Percentiles rank a stretch among this genome's conserved stretches.
These are phyloP conservation scores for Diospyros kaki DNA, from an alignment of 148 eudicot species.

Conservation along the genomic window DNA sequence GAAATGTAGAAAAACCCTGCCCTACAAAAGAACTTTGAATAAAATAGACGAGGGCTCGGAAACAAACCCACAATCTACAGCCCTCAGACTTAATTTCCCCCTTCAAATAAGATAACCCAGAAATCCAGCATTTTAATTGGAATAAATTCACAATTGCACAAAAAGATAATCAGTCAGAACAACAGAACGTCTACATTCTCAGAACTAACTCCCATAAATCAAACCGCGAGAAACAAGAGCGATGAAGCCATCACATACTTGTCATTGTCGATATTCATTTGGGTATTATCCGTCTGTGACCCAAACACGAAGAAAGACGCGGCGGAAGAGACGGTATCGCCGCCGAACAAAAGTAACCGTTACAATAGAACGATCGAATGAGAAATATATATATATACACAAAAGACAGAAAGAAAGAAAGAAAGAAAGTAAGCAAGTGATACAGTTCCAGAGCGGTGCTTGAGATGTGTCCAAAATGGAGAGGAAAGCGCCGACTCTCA, in stretches of 20 bases:
- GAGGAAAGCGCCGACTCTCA: constrained; percentile 21
- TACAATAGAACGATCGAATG: constrained; percentile 11
- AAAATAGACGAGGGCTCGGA: neutral
- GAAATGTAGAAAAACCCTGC: no score
- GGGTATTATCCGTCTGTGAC: constrained; percentile 12
- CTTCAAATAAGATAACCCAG: constrained; percentile 11
- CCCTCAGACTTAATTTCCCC: constrained; percentile 6
- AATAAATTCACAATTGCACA: neutral
- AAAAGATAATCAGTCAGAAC: neutral
- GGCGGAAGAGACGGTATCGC: neutral
- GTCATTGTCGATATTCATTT: constrained; percentile 29
- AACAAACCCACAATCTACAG: neutral
- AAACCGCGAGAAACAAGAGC: constrained; percentile 23
- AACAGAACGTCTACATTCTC: neutral
- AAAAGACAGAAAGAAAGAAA: no score
- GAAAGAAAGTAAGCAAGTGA: no score
- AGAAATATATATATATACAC: no score
- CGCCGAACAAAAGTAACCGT: neutral
- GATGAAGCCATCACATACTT: constrained; percentile 18
- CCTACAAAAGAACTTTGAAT: neutral
- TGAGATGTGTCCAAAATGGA: constrained; percentile 27
- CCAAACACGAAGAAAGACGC: neutral
- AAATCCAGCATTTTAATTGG: constrained; percentile 19
- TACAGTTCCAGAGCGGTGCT: constrained; percentile 11
- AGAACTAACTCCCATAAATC: constrained; percentile 20